These are phyloP conservation scores for Cajanus cajan DNA, from an alignment of 306 rosid genomes.

Conservation along the genomic window DNA sequence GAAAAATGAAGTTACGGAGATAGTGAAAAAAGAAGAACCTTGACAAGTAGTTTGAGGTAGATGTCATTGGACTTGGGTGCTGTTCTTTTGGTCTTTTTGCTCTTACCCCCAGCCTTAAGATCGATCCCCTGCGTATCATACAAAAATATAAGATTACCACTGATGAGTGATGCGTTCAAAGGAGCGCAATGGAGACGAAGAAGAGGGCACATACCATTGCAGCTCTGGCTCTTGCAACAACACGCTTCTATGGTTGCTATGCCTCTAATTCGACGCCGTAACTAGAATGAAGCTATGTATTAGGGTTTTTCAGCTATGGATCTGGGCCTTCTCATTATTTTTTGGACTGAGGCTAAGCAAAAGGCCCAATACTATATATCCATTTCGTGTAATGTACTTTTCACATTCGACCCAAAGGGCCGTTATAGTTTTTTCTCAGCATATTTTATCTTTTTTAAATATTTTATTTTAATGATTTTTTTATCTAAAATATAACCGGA, in stretches of 20 bases:
- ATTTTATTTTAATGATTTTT: too few species aligned
- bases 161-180: neutral
- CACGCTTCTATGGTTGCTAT: neutral
- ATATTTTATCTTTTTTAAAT: too few species aligned
- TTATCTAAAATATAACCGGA: too few species aligned
- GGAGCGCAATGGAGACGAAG: too few species aligned
- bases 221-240: neutral
- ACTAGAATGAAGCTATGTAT: neutral
- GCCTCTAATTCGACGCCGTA: neutral
- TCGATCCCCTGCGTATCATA: conserved; percentile 37
- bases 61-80: conserved; percentile 86
- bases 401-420: neutral
- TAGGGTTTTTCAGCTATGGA: conserved; percentile 36
- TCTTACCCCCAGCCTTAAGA: conserved; percentile 84
- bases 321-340: neutral
- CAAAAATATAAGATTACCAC: neutral
- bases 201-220: conserved; percentile 21
- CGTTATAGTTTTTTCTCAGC: neutral
- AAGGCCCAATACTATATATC: neutral
- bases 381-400: neutral
- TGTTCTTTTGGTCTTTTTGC: conserved; percentile 72
- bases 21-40: conserved; percentile 21
- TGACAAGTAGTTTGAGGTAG: conserved; percentile 55
- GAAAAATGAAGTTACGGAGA: too few species aligned
- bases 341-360: neutral